phyloP scores from a whole-genome alignment of 306 rosid species.

The Geum urbanum region DNA sequence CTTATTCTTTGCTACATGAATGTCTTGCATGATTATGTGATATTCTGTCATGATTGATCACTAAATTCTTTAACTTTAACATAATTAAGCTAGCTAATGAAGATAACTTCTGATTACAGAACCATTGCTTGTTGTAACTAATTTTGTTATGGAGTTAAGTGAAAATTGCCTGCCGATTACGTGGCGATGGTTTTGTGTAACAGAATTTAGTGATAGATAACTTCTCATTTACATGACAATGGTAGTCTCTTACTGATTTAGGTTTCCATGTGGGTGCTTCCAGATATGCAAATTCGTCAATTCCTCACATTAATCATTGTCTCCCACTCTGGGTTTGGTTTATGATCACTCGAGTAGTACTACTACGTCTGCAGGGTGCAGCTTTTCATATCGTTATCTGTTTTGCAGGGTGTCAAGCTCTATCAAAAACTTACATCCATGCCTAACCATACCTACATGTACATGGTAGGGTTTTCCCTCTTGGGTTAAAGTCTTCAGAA shows the following conservation, averaged over 20 bases:
- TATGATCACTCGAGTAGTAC: neutral
- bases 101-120: too few relatives aligned
- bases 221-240: neutral
- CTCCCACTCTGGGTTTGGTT: neutral
- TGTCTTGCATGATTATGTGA: conserved; percentile 29
- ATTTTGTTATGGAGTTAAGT: too few relatives aligned
- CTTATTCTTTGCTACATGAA: conserved; percentile 31
- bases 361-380: neutral
- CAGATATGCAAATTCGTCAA: too few relatives aligned
- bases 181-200: neutral
- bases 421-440: conserved; percentile 17
- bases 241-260: neutral
- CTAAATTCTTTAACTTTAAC: neutral
- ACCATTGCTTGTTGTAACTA: too few relatives aligned
- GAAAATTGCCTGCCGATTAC: too few relatives aligned
- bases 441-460: conserved; percentile 18
- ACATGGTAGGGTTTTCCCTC: conserved; percentile 31
- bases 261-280: neutral
- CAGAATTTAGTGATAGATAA: neutral
- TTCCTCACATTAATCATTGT: neutral
- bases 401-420: conserved; percentile 14
- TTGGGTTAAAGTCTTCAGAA: conserved; percentile 16
- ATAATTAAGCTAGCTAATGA: too few relatives aligned
- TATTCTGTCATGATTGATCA: conserved; percentile 11
- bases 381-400: conserved; percentile 6